Base-by-base conservation (phyloP, 192 early-diverging fungal species). In the Linderina pennispora region DNA sequence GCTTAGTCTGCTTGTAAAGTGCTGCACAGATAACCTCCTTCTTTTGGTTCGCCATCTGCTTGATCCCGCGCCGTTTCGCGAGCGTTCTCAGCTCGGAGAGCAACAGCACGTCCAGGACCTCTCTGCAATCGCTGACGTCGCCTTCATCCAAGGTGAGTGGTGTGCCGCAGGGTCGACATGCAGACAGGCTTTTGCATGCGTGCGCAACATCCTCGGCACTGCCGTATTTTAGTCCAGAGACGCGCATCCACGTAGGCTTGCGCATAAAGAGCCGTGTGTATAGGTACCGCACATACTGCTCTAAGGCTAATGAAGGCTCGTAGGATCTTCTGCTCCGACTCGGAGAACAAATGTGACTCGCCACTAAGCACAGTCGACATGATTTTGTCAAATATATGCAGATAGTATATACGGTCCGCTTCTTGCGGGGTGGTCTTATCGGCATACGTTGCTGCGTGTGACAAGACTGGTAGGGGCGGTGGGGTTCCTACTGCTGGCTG, bases 251-350 rank as follows among this genome's bases (percentile, higher is more conserved):
- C 14, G 56, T 48, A 18, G 19, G 68, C 26, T 72, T 72, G 26
- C 68, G 62, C 57, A 72, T 59, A 22, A 55, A 72, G 8, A 72
- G 38, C 1, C 68, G 68, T 2, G 62, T 61, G 39, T 53, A 72
- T 2, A 72, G 43, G 34, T 72, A 65, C 8, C 68, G 62, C 22
- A 62, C 58, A 32, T 72, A 57, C 31, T 50, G 44, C 13, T 64
- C 61, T 8, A 72, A 53, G 9, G 36, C 37, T 31, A n/a, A 32
- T 44, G 14, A 72, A 72, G 9, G 48, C 35, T 17, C 23, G 26
- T 2, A 72, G 35, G 0, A 34, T 48, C 36, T 46, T 44, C 2
- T 39, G 47, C 35, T 72, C 68, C 3, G 26, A 8, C 26, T 60
- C 43, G 0, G 61, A 65, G 32, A 72, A 65, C 23, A 72, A 35